Conservation (phyloP, 192 early-diverging fungal species). For the Coemansia sp. region DNA sequence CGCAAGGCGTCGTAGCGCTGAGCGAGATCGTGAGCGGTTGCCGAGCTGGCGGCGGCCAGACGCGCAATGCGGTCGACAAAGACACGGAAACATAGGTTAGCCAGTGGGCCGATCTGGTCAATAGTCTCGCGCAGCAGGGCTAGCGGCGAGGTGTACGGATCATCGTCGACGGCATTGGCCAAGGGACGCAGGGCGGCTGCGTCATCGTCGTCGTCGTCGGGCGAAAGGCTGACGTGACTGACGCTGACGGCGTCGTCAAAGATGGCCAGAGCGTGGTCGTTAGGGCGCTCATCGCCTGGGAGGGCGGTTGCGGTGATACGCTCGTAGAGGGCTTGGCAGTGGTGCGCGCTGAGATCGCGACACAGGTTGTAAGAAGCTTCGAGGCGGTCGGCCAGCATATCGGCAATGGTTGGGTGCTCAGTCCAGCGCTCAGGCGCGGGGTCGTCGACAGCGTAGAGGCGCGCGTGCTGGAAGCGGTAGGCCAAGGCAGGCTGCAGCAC, state of each 20-base stretch:
- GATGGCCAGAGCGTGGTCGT: conserved; percentile 10
- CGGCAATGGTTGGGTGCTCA: conserved; percentile 18
- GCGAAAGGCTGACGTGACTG: conserved; percentile 11
- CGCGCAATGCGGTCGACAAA: conserved; percentile 37
- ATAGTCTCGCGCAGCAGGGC: conserved; percentile 41
- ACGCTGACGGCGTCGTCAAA: conserved; percentile 31
- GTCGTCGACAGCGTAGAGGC: conserved; percentile 25
- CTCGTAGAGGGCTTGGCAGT: conserved; percentile 36
- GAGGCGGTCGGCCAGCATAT: conserved; percentile 28
- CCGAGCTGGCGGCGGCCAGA: conserved; percentile 1
- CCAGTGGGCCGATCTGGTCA: conserved; percentile 42
- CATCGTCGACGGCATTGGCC: conserved; percentile 10
- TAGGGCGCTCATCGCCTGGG: conserved; percentile 23
- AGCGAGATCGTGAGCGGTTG: conserved; percentile 7
- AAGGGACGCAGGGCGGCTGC: neutral
- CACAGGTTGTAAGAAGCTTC: conserved; percentile 40
- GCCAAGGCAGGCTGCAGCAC: conserved; percentile 31
- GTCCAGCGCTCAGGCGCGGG: conserved; percentile 29
- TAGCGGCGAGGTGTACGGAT: conserved; percentile 32
- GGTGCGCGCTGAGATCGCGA: conserved; percentile 30
- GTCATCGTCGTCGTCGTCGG: neutral
- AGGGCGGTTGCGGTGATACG: conserved; percentile 29
- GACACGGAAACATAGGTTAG: conserved; percentile 41
- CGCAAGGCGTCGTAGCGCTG: conserved; percentile 35
- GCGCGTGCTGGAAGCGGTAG: conserved; percentile 37